Base-by-base conservation (phyloP, 1,284 basidiomycete species). In the Marasmius oreades region DNA sequence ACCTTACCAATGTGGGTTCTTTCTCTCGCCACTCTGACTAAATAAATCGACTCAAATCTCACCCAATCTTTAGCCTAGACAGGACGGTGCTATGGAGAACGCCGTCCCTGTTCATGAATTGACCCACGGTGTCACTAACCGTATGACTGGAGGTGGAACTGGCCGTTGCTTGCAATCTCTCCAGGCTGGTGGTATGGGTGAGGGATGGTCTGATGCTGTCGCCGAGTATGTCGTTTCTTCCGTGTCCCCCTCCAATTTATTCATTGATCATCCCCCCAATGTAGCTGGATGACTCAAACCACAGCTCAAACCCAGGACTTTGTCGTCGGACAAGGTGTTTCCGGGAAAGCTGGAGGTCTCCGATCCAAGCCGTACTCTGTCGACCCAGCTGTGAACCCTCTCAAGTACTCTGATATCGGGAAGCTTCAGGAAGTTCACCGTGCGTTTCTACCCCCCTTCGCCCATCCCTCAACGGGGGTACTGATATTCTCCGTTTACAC, bases 151-250 rank as follows among this genome's bases (percentile, higher is more conserved):
- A 20, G 71, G 73, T 51, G 80, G 79, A 11, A 81, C 79, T n/a
- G 80, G 72, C 22, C 67, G 73, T 11, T 82, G 81, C 64, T 66
- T 82, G 24, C 77, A 80, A 61, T 76, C 77, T 2, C 69, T 67
- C 10, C 80, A 82, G 62, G 69, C 80, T 31, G 73, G 73, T 31
- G 80, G 80, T 5, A 69, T 83, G 62, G 80, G 80, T 28, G 81
- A 83, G 68, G 80, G 77, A 31, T 81, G 79, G 79, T 77, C 76
- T 18, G 80, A 82, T 64, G 75, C 78, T 22, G 70, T 82, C 63
- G 78, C 80, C 12, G 72, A 77, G 77, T 78, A 62, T n/a, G 71
- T 50, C 10, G 28, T 31, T 5, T 24, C 22, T 10, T 16, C n/a
- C 36, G 16, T 16, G 5, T 16, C 39, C 8, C 24, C 18, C 3